Base-by-base conservation (phyloP, 371 early-diverging fungal species). In the Batrachochytrium dendrobatidis region DNA sequence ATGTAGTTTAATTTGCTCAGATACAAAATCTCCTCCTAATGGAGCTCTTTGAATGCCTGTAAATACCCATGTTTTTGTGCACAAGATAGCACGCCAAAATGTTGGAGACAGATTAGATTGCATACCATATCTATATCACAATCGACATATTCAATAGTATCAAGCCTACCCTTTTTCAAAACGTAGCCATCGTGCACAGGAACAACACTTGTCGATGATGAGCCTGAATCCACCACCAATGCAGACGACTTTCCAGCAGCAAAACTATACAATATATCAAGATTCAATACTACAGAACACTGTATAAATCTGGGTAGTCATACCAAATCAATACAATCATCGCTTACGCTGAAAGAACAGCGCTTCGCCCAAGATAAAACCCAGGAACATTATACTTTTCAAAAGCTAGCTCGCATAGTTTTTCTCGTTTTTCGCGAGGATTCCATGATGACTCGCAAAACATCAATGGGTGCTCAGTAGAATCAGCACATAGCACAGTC, bases 101-200 rank as follows among this genome's bases (percentile, higher is more conserved):
- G n/a, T n/a, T n/a, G n/a, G n/a, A n/a, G n/a, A n/a, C n/a, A n/a
- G n/a, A n/a, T n/a, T n/a, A n/a, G n/a, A n/a, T n/a, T n/a, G n/a
- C n/a, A n/a, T n/a, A n/a, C n/a, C n/a, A n/a, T n/a, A n/a, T n/a
- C n/a, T n/a, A n/a, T n/a, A n/a, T n/a, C n/a, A n/a, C n/a, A n/a
- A n/a, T n/a, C n/a, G n/a, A n/a, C n/a, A n/a, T n/a, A n/a, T n/a
- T n/a, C n/a, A n/a, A n/a, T n/a, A n/a, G n/a, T n/a, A n/a, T 48
- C 6, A 7, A 12, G 49, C 8, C 12, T 62, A 65, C 88, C 91
- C 77, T 95, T 94, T 53, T 90, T 89, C 43, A 98, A 67, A 3
- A 91, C 90, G 68, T 88, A 94, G 31, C 98, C 98, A 61, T 98
- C 98, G 64, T 83, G 88, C 0, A 98, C 96, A 20, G 98, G 96